Percentiles rank a stretch among this genome's conserved stretches.
These are phyloP conservation scores for Stephania yunnanensis DNA, from an alignment of 164 flowering plant genomes.

Conservation along the genomic window DNA sequence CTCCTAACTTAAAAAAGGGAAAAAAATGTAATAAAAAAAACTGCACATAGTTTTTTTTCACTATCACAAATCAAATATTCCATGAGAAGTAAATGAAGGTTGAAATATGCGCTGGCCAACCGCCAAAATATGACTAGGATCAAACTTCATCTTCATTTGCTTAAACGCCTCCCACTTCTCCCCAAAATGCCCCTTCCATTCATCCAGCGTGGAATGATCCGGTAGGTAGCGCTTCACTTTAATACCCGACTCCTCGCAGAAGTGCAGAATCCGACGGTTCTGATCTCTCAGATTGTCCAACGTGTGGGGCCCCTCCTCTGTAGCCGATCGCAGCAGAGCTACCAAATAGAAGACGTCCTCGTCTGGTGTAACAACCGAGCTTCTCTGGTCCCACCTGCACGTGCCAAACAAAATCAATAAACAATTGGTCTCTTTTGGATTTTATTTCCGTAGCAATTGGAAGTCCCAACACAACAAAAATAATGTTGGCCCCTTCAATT, in stretches of 20 bases:
- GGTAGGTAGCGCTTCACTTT: conserved; percentile 73
- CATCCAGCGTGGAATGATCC: conserved; percentile 46
- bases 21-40: no score
- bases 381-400: conserved; percentile 70
- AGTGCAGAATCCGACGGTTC: conserved; percentile 61
- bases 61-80: not conserved
- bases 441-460: not conserved
- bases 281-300: conserved; percentile 50
- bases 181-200: conserved; percentile 82
- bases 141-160: conserved; percentile 53
- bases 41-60: not conserved
- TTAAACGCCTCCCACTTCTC: conserved; percentile 56
- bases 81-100: conserved; percentile 21
- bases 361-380: conserved; percentile 80
- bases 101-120: conserved; percentile 80
- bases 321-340: conserved; percentile 71
- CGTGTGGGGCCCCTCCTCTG: conserved; percentile 50
- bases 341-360: conserved; percentile 87
- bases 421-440: no score
- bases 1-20: no score
- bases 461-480: not conserved
- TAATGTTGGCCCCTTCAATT: no score
- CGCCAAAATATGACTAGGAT: conserved; percentile 67
- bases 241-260: conserved; percentile 57
- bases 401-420: not conserved